Evolutionary conservation across 495 filamentous ascomycete species (phyloP), one percentile per base, ranked within the genome.

Genomic region (Aspergillus steynii): DNA sequence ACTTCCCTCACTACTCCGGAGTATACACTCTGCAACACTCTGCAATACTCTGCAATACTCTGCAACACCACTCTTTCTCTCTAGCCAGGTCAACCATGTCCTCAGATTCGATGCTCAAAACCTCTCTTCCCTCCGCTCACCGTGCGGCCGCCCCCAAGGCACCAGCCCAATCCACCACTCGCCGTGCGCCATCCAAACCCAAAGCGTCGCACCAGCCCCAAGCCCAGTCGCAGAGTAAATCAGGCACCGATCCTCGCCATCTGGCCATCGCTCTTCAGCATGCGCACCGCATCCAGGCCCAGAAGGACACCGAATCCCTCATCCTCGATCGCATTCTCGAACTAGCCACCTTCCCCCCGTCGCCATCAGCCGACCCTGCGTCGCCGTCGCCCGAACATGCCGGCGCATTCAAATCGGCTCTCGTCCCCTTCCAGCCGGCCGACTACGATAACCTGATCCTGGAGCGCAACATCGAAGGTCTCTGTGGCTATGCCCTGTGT

Each of bases 391-490:
- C 80, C 3, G 55, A 73, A 50, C 90, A 96, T 68, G 79, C 74
- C 6, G 59, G 65, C 0, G 61, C 65, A 5, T 81, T 97, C 74
- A 87, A 87, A 59, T 53, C 72, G 0, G 77, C 83, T 1, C 64
- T 98, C 25, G 63, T 73, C 0, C 78, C 82, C n/a, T 97, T 97
- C 76, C 88, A 90, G 61, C 91, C 93, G 1, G 72, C 80, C 20
- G 94, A 99, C 73, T 96, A 93, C 77, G 90, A 96, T 65, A 87
- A 88, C 61, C 72, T 97, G 15, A 85, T 97, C 62, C 83, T 88
- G 56, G 95, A 99, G 74, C 88, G 95, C 61, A 94, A 94, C 66
- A 88, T 89, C 65, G 84, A 89, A 50, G 80, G 82, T 12, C 77
- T 81, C 3, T 99, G 95, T 75, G 94, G 92, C 0, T 98, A 97